Evolutionary conservation across 768 basidiomycete species (phyloP), one percentile per base, ranked within the genome.

Genomic region (Amanita molliuscula): DNA sequence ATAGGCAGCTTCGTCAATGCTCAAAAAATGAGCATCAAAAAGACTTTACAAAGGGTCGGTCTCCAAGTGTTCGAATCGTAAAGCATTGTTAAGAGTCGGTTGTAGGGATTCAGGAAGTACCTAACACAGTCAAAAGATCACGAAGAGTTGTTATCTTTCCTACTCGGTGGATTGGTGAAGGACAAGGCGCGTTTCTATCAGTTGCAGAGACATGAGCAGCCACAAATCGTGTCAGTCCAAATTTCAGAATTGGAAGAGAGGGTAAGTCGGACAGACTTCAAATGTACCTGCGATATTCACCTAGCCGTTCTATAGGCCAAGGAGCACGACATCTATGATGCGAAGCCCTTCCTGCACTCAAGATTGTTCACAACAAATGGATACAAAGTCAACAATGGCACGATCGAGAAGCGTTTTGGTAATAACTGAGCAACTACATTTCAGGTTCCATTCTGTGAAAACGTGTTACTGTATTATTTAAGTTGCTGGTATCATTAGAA

Each of bases 11-110:
- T 99, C 65, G 90, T 99, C 52, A 94, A 68, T 56, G 88, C 96
- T 23, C 96, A 99, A 65, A 99, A 99, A 74, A 84, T 93, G 78
- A 91, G 88, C 52, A 95, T 98, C 72, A 97, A 97, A 76, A 96
- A 92, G 72, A 94, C 93, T 2, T 72, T 99, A 40, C 92, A 99
- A 66, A 76, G 96, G 60, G 95, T 95, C 58, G 56, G 82, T 74
- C 11, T 6, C 21, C 20, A 46, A 35, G 18, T 44, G 38, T 44
- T 34, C 15, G 46, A 10, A 31, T 43, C 44, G 42, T 31, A 28
- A 54, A 23, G 6, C n/a, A 9, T 44, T 29, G 18, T 50, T 41
- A 47, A 34, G 48, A 13, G 54, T 21, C 44, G 35, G 44, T 40
- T 52, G 4, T 53, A 96, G 91, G 82, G 91, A 48, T 97, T 96